A percentile compares a stretch with the other conserved stretches of the same genome.
phyloP scores from a whole-genome alignment of 495 filamentous ascomycete species.

The Barbatosphaeria neglecta region DNA sequence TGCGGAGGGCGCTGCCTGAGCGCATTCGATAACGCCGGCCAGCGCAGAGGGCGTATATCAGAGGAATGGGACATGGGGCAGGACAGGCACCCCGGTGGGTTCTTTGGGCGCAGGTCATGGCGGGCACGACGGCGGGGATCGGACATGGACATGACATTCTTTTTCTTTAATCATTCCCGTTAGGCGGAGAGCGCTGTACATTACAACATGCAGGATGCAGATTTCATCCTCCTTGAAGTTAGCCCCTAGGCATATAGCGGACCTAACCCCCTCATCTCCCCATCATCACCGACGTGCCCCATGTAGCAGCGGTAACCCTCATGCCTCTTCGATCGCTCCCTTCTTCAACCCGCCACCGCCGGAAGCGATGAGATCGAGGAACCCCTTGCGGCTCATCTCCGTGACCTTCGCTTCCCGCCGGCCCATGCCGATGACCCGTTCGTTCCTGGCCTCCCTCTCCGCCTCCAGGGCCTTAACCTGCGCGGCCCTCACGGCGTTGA shows the following conservation, averaged over 20 bases:
- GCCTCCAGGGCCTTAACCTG: conserved; percentile 77
- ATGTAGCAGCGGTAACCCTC: not conserved
- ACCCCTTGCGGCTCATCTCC: conserved; percentile 94
- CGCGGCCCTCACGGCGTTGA: conserved; percentile 86
- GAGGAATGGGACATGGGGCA: not conserved
- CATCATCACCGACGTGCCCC: too few relatives aligned
- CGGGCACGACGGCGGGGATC: not conserved
- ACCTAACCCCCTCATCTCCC: not conserved
- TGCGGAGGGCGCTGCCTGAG: not conserved
- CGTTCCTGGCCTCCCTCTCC: conserved; percentile 50
- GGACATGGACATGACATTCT: not conserved
- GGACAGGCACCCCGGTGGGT: not conserved
- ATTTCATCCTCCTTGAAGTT: too few relatives aligned
- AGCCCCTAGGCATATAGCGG: not conserved
- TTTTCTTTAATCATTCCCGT: not conserved
- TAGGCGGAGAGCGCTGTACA: not conserved
- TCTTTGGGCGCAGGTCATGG: not conserved
- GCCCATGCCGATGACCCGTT: conserved; percentile 62
- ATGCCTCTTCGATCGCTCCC: conserved; percentile 40
- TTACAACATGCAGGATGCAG: not conserved
- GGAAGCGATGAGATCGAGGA: conserved; percentile 78
- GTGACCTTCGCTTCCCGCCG: conserved; percentile 72
- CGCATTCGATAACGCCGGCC: not conserved
- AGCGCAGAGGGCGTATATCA: conserved; percentile 2
- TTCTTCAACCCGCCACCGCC: conserved; percentile 43